These are phyloP conservation scores for Chlorella sp. DNA, from an alignment of 139 green algal species.

Conservation along the genomic window DNA sequence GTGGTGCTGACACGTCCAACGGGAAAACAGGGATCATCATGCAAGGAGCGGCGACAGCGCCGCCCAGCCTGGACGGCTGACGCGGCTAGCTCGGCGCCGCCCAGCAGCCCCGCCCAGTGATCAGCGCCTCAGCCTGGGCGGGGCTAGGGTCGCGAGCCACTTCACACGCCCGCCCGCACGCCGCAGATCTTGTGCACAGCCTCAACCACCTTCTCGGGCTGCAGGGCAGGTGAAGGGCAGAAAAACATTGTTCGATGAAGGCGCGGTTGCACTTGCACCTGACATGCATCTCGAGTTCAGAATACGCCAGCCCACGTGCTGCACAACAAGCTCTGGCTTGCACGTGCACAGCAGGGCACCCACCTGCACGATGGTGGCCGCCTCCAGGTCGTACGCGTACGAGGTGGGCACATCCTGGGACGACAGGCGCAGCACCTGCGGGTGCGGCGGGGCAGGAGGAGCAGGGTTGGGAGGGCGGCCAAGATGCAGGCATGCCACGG, in stretches of 20 bases:
- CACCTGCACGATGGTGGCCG: conserved; percentile 92
- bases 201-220: conserved; percentile 72
- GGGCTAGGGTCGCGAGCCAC: not conserved
- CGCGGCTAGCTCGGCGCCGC: not conserved
- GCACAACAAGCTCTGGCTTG: too few relatives aligned
- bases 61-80: not conserved
- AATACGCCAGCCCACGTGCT: too few relatives aligned
- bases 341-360: too few relatives aligned
- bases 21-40: too few relatives aligned
- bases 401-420: conserved; percentile 94
- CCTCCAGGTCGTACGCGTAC: conserved; percentile 94
- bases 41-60: not conserved
- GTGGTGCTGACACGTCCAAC: not conserved
- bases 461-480: not conserved
- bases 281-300: too few relatives aligned
- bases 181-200: conserved; percentile 48
- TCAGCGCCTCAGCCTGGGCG: not conserved
- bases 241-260: too few relatives aligned
- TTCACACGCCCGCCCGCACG: not conserved
- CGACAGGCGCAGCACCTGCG: conserved; percentile 79
- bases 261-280: too few relatives aligned
- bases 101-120: not conserved
- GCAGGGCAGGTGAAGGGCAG: too few relatives aligned
- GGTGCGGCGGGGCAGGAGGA: conserved; percentile 29
- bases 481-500: too few relatives aligned